phyloP scores from a whole-genome alignment of 225 moss, liverwort and hornwort species.

The Pleurozium schreberi region DNA sequence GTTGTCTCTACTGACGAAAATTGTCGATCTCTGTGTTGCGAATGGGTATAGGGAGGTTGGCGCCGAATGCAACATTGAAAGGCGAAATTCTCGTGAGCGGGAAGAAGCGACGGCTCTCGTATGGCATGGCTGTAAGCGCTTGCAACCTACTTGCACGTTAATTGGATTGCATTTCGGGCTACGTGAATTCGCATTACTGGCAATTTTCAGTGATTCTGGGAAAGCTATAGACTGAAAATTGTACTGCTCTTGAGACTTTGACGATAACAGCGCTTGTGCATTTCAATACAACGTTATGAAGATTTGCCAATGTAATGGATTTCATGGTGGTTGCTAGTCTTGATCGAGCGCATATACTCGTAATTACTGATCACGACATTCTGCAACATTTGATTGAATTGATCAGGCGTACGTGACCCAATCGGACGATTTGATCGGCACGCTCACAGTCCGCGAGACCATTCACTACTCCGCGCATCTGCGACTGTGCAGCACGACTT shows the following conservation, averaged over 20 bases:
- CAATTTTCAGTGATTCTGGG: not conserved
- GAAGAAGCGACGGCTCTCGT: slow-evolving; percentile 44
- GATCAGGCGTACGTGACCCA: slow-evolving; percentile 82
- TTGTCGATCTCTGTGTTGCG: not conserved
- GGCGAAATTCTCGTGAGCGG: slow-evolving; percentile 73
- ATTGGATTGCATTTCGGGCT: not conserved
- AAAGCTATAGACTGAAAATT: not conserved
- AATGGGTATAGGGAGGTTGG: slow-evolving; percentile 44
- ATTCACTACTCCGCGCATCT: slow-evolving; percentile 62
- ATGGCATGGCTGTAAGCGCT: slow-evolving; percentile 61
- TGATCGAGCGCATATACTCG: not conserved
- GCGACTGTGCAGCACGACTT: slow-evolving; percentile 23
- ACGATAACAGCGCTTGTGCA: not conserved
- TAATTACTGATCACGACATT: not conserved
- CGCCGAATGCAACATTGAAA: slow-evolving; percentile 48
- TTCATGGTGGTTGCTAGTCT: not conserved
- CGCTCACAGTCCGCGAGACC: slow-evolving; percentile 72
- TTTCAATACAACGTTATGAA: not conserved
- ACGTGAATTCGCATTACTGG: too few relatives aligned
- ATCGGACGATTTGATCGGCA: slow-evolving; percentile 71
- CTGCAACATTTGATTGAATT: not conserved
- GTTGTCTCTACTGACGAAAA: not conserved
- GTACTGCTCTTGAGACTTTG: not conserved
- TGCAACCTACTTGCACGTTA: not conserved
- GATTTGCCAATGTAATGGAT: not conserved